These are phyloP conservation scores for Fusarium tanahbumbuense DNA, from an alignment of 2,329 filamentous ascomycete species.

Conservation along the genomic window DNA sequence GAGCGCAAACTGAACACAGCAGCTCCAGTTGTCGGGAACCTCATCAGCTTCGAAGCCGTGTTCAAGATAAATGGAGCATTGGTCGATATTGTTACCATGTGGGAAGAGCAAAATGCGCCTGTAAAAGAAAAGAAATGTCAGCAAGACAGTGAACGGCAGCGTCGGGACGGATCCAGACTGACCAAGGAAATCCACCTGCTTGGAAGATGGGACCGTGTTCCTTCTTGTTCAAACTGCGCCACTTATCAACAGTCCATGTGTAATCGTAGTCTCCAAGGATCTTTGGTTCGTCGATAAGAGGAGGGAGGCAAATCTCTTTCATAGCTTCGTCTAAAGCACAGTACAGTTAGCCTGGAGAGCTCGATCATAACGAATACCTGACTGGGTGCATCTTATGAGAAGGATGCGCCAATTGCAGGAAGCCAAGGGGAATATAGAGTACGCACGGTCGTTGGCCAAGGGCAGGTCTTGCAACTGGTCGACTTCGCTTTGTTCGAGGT, in stretches of 20 bases:
- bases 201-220: constrained; percentile 90
- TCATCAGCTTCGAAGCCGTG: constrained; percentile 84
- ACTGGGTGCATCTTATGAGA: background rate
- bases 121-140: constrained; percentile 35
- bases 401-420: constrained; percentile 5
- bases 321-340: constrained; percentile 78
- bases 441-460: constrained; percentile 66
- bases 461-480: constrained; percentile 62
- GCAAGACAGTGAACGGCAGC: constrained; percentile 46
- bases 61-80: constrained; percentile 94
- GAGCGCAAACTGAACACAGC: constrained; percentile 93
- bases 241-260: constrained; percentile 91
- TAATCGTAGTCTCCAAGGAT: constrained; percentile 78
- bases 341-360: constrained; percentile 36
- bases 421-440: constrained; percentile 11
- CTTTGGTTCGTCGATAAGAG: constrained; percentile 79
- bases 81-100: constrained; percentile 92
- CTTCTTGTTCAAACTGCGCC: constrained; percentile 80
- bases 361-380: background rate
- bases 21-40: constrained; percentile 93
- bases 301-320: constrained; percentile 80
- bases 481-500: constrained; percentile 58
- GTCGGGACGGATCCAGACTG: constrained; percentile 34
- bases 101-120: constrained; percentile 97
- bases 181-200: constrained; percentile 90